Conservation (phyloP, 2,329 filamentous ascomycete genomes). For the Ascochyta clinopodiicola region DNA sequence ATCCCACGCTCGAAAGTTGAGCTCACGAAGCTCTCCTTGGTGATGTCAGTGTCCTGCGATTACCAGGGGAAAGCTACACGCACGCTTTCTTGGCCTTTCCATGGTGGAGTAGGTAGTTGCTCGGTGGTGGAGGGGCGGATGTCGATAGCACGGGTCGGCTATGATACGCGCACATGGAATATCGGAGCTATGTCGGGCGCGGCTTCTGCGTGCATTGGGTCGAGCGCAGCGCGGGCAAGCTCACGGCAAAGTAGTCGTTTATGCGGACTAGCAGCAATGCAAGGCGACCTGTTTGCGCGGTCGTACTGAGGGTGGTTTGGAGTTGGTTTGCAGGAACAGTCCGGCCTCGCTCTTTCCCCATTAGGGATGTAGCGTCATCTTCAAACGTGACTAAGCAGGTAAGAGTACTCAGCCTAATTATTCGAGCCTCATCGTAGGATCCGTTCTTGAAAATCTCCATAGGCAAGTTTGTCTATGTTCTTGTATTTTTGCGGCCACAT, state of each 20-base stretch:
- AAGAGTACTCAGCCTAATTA: background rate
- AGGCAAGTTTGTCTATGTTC: background rate
- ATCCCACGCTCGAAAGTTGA: slow-evolving; percentile 88
- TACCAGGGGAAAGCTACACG: background rate
- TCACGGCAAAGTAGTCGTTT: slow-evolving; percentile 28
- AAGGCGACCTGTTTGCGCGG: slow-evolving; percentile 3
- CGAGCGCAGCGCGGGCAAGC: slow-evolving; percentile 29
- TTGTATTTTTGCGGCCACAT: background rate
- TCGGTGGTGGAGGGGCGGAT: slow-evolving; percentile 44
- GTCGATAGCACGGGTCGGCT: slow-evolving; percentile 40
- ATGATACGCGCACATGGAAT: slow-evolving; percentile 47
- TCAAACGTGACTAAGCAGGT: slow-evolving; percentile 1
- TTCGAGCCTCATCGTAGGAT: too few species aligned
- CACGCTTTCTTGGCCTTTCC: slow-evolving; percentile 60
- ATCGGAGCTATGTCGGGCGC: slow-evolving; percentile 41
- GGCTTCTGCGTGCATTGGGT: slow-evolving; percentile 45
- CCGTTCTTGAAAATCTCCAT: background rate
- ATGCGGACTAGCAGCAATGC: slow-evolving; percentile 16
- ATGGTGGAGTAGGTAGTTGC: slow-evolving; percentile 48
- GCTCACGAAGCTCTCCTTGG: slow-evolving; percentile 84
- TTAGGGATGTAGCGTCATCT: slow-evolving; percentile 19
- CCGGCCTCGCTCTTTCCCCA: slow-evolving; percentile 23
- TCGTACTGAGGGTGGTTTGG: slow-evolving; percentile 14
- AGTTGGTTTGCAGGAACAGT: slow-evolving; percentile 30
- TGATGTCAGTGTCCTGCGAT: slow-evolving; percentile 26